phyloP scores from a whole-genome alignment of 73 alveolate genomes.

The Paraurostyla sp. region DNA sequence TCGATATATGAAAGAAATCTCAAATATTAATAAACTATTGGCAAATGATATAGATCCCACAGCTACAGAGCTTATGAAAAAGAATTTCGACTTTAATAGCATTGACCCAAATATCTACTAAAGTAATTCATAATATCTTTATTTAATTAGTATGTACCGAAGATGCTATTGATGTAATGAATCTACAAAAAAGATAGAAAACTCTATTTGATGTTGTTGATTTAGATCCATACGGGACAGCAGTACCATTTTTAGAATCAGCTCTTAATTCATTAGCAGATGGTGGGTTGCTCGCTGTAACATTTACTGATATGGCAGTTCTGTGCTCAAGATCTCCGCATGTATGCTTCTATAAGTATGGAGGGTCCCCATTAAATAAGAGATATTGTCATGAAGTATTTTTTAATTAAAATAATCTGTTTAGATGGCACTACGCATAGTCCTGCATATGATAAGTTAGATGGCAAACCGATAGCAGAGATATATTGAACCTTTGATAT shows the following conservation, averaged over 20 bases:
- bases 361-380: slow-evolving; percentile 89
- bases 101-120: slow-evolving; percentile 69
- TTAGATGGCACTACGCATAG: slow-evolving; percentile 86
- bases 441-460: slow-evolving; percentile 83
- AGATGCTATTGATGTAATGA: slow-evolving; percentile 94
- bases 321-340: slow-evolving; percentile 93
- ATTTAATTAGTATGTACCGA: slow-evolving; percentile 75
- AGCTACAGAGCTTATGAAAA: slow-evolving; percentile 90
- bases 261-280: slow-evolving; percentile 86
- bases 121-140: slow-evolving; percentile 47
- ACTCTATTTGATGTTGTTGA: slow-evolving; percentile 93
- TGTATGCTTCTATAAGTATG: slow-evolving; percentile 93
- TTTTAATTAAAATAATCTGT: not conserved
- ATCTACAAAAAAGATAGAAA: slow-evolving; percentile 68
- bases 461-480: slow-evolving; percentile 90
- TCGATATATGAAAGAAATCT: slow-evolving; percentile 92
- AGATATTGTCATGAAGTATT: slow-evolving; percentile 92
- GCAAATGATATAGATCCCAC: slow-evolving; percentile 96
- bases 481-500: slow-evolving; percentile 89
- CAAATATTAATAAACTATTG: slow-evolving; percentile 79
- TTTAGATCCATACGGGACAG: slow-evolving; percentile 97
- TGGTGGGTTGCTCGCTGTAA: slow-evolving; percentile 92
- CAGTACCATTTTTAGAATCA: slow-evolving; percentile 95
- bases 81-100: slow-evolving; percentile 82
- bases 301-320: slow-evolving; percentile 97